phyloP scores from a whole-genome alignment of 192 early-diverging fungal species.

The Funneliformis mosseae region DNA sequence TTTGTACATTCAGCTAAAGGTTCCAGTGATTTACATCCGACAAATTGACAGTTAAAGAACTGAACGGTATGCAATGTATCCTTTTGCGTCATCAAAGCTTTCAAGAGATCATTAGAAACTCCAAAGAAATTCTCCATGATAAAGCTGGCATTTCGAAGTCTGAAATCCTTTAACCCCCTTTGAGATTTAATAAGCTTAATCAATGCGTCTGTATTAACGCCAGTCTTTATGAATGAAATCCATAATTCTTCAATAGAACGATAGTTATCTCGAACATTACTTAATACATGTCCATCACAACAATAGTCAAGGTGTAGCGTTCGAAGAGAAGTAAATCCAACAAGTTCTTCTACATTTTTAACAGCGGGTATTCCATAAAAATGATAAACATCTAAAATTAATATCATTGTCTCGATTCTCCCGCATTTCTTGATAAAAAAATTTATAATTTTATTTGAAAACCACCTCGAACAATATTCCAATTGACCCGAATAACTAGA shows the following conservation, averaged over 20 bases:
- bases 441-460: slow-evolving; percentile 2
- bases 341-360: background rate
- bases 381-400: background rate
- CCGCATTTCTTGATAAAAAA: background rate
- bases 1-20: slow-evolving; percentile 4
- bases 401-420: background rate
- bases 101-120: background rate
- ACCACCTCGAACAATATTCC: background rate
- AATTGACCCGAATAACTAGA: background rate
- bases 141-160: background rate
- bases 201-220: background rate
- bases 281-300: background rate
- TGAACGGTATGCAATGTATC: background rate
- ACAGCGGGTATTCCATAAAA: background rate
- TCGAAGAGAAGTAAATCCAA: background rate
- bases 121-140: background rate
- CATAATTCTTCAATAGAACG: slow-evolving; percentile 11
- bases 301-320: background rate
- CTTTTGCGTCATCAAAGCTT: background rate
- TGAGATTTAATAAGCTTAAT: background rate
- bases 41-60: slow-evolving; percentile 2
- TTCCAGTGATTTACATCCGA: background rate
- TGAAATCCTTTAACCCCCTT: background rate
- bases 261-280: background rate
- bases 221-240: background rate